Base-by-base conservation (phyloP, 2,329 filamentous ascomycete species). In the Elsinoe arachidis region DNA sequence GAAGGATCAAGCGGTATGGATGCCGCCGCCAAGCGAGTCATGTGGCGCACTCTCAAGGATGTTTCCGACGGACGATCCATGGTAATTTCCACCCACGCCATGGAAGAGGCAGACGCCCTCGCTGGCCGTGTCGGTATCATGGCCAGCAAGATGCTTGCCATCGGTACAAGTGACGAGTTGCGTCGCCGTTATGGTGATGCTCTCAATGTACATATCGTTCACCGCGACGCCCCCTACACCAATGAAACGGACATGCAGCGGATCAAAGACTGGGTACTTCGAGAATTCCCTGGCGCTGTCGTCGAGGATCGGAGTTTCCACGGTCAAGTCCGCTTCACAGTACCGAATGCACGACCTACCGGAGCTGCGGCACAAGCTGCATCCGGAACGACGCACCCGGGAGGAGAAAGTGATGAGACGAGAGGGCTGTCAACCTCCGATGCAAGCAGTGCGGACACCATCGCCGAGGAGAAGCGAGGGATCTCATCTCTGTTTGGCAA, bases 31-130 rank as follows among this genome's bases (percentile, higher is more conserved):
- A 96, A 96, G 71, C 82, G 92, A 41, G 81, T 95, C 62, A 95
- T 97, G 88, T 96, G 92, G 92, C 83, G 83, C 58, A 95, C 90
- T 0, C 77, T 96, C 0, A 81, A 82, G 2, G 80, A 83, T 1
- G 84, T 91, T 2, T 84, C 86, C 0, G 80, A 83, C 0, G 90
- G 90, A 0, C 81, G 91, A n/a, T 88, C 86, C 0, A 82, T 96
- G 14, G 77, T 97, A 1, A 79, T 97, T 15, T 96, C 92, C 0
- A 96, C 92, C 0, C 92, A 97, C 70, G 88, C 83, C 51, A 96
- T 96, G 90, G 91, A 96, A 69, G 92, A 96, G 72, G 92, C 91
- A 0, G 90, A 95, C 66, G 90, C 90, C 0, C 78, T 97, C 2
- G 91, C 91, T 0, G 84, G 83, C 30, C 80, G 90, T 1, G 90